Evolutionary conservation across 306 rosid species (phyloP), one percentile per base, ranked within the genome.

Genomic region (Pyrus pyrifolia): DNA sequence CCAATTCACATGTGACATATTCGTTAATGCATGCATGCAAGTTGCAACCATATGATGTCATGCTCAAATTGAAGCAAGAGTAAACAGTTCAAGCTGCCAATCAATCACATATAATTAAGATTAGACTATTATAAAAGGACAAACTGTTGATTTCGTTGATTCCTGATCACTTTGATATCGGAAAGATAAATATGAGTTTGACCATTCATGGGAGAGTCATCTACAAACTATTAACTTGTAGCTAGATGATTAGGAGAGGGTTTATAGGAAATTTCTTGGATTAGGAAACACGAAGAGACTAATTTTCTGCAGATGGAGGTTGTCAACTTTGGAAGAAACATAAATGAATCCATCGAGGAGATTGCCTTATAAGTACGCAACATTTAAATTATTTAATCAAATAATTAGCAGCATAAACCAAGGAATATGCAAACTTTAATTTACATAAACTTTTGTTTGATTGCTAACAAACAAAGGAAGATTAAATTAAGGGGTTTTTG

Each of bases 381-480:
- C 33, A 12, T 30, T 38, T n/a, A 13, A 3, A 66, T 35, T 21
- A 22, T 44, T 67, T 42, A 61, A 25, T 10, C 27, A 11, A 22
- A 22, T 59, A 21, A 22, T 57, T 73, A 40, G 57, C 25, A 61
- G 17, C 67, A 38, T 72, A 18, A 61, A 73, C 69, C 38, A 58
- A 38, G 38, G 25, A 72, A 35, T 21, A 3, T n/a, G n/a, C 30
- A 14, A 19, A 23, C 35, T 55, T 33, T 71, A 49, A 49, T 15
- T 72, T 35, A 40, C 67, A 59, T 58, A 42, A 35, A 18, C 22
- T 27, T 74, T 61, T 74, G 78, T 74, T 62, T 29, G 70, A 29
- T 74, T 18, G 70, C 70, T 44, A 74, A 29, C 30, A 61, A 45
- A 62, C 78, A 74, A 74, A 62, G 31, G 60, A 74, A 74, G 27